Percentiles rank a stretch among this genome's conserved stretches.
phyloP scores from a whole-genome alignment of 2,329 filamentous ascomycete genomes.

The Zymoseptoria ardabiliae region DNA sequence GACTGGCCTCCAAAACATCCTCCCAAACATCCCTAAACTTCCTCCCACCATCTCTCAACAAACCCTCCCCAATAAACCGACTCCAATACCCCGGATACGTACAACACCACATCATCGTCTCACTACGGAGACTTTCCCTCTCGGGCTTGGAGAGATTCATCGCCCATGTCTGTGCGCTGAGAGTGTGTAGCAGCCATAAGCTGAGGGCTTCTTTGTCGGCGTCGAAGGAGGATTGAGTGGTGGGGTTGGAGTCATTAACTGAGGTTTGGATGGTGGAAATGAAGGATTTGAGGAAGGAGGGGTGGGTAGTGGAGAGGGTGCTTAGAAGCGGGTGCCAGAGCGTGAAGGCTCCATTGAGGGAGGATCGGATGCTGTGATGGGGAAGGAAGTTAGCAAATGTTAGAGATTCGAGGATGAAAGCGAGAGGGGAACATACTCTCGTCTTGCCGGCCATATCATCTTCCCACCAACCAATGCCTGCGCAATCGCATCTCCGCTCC shows the following conservation, averaged over 20 bases:
- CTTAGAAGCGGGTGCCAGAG: conserved; percentile 38
- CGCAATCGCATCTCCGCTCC: conserved; percentile 25
- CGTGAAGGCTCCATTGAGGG: conserved; percentile 38
- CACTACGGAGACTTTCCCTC: conserved; percentile 4
- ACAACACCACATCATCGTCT: conserved; percentile 29
- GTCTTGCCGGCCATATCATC: conserved; percentile 32
- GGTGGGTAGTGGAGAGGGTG: conserved; percentile 29
- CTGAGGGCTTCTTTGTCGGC: conserved; percentile 37
- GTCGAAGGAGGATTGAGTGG: conserved; percentile 21
- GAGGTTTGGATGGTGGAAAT: conserved; percentile 32
- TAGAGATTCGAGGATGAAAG: conserved; percentile 1
- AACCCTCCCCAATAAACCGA: conserved; percentile 27
- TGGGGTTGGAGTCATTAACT: conserved; percentile 26
- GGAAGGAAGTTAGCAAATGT: conserved; percentile 6
- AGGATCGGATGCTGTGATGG: conserved; percentile 22
- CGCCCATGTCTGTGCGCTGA: conserved; percentile 27
- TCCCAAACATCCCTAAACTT: conserved; percentile 23
- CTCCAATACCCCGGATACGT: conserved; percentile 33
- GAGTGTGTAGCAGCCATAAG: conserved; percentile 45
- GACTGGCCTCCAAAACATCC: conserved; percentile 31
- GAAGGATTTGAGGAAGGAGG: conserved; percentile 33
- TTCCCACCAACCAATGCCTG: conserved; percentile 30
- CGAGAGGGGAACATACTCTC: conserved; percentile 19
- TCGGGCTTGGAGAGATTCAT: conserved; percentile 6
- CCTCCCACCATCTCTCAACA: conserved; percentile 24